phyloP scores from a whole-genome alignment of 345 rosid species.

The Gossypium arboreum region DNA sequence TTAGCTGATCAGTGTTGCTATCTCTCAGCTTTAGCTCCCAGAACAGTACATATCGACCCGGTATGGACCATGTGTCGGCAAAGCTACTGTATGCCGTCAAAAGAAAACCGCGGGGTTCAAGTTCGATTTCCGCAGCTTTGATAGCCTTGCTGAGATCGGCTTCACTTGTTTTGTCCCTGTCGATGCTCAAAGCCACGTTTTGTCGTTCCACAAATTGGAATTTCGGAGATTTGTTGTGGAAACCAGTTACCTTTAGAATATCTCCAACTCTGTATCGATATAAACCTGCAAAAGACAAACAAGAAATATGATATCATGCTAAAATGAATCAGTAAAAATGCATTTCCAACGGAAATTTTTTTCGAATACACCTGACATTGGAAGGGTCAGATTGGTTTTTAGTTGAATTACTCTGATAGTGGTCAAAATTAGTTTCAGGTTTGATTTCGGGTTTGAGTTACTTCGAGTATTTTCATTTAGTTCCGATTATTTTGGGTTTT shows the following conservation, averaged over 20 bases:
- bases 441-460: too few relatives aligned
- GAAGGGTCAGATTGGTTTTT: too few relatives aligned
- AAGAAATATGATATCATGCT: neutral
- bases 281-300: neutral
- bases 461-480: too few relatives aligned
- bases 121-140: conserved; percentile 30
- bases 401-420: too few relatives aligned
- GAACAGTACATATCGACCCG: conserved; percentile 59
- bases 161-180: conserved; percentile 57
- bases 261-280: conserved; percentile 44
- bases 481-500: too few relatives aligned
- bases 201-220: conserved; percentile 48
- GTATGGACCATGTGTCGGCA: conserved; percentile 38
- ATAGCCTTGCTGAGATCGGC: conserved; percentile 53
- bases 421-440: too few relatives aligned
- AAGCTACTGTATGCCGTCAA: conserved; percentile 47
- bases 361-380: too few relatives aligned
- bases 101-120: conserved; percentile 43
- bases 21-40: conserved; percentile 48
- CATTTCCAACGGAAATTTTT: too few relatives aligned
- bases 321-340: neutral
- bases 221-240: conserved; percentile 52
- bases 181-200: conserved; percentile 52
- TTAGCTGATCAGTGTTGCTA: neutral
- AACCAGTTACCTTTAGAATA: conserved; percentile 50